Conservation (phyloP, 1,284 basidiomycete genomes). For the Leccinum pachyderme region DNA sequence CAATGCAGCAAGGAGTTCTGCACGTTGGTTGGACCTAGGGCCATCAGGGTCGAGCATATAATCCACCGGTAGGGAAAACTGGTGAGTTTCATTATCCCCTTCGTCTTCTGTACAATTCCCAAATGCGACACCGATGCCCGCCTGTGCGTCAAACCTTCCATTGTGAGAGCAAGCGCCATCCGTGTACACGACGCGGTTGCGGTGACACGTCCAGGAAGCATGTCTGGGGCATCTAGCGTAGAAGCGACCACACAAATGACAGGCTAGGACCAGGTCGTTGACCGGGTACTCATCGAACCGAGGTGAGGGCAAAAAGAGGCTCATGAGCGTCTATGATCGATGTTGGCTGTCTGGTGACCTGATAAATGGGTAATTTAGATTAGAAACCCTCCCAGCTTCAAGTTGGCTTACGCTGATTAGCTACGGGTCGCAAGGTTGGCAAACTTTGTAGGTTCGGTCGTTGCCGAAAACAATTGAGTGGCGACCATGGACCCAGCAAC, state of each 20-base stretch:
- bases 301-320: background rate
- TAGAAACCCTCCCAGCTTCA: background rate
- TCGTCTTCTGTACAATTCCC: background rate
- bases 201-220: background rate
- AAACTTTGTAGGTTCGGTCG: background rate
- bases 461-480: background rate
- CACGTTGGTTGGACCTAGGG: conserved; percentile 35
- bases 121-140: conserved; percentile 15
- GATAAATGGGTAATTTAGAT: background rate
- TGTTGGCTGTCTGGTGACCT: background rate
- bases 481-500: too few species aligned
- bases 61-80: conserved; percentile 24
- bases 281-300: background rate
- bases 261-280: background rate
- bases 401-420: background rate
- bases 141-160: background rate
- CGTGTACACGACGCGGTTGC: conserved; percentile 11
- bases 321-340: background rate
- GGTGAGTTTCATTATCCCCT: background rate
- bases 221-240: background rate
- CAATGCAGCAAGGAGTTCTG: conserved; percentile 37
- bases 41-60: conserved; percentile 23
- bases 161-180: conserved; percentile 14
- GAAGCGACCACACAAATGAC: background rate
- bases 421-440: too few species aligned